Base-by-base conservation (phyloP, 768 basidiomycete species). In the Daedaleopsis nitida region DNA sequence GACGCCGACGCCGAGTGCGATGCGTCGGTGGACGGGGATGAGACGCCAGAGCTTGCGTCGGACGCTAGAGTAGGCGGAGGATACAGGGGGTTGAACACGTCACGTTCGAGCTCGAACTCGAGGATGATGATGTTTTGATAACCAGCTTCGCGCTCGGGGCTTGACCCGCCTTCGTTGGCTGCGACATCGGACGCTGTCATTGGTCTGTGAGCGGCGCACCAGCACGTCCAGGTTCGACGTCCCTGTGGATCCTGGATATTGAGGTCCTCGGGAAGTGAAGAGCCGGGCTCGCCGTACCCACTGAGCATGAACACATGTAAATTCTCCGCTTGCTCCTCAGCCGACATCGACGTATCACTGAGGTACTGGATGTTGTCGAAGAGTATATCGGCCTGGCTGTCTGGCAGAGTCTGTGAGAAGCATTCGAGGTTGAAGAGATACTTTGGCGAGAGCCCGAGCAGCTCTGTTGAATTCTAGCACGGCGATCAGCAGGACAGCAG, bases 81-180 rank as follows among this genome's bases (percentile, higher is more conserved):
- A 69, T 88, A 88, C 5, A 92, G 73, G 0, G 92, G 91, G 64
- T 92, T 93, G 68, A 86, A 73, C 0, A 67, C 64, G 69, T 93
- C 92, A 34, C 77, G 73, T 69, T 92, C 91, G 23, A 92, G 79
- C 70, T 94, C 92, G 63, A 93, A 89, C 70, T 94, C 92, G 72
- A 93, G 80, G 24, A 92, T 78, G 64, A 92, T 82, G 51, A 88
- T 69, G 57, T 72, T 75, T 48, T 42, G 66, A 47, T 55, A 58
- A 2, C 57, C 69, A n/a, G 34, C 11, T 3, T 53, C 54, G 16
- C 57, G n/a, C 27, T 32, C 17, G 42, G 39, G 39, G 10, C n/a
- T 49, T 47, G 2, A 34, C 60, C n/a, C n/a, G n/a, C n/a, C n/a
- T n/a, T n/a, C n/a, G 1, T 60, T 39, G 14, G 63, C 2, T 11